Evolutionary conservation across 192 early-diverging fungal species (phyloP), one percentile per base, ranked within the genome.

Genomic region (Umbelopsis ramanniana): DNA sequence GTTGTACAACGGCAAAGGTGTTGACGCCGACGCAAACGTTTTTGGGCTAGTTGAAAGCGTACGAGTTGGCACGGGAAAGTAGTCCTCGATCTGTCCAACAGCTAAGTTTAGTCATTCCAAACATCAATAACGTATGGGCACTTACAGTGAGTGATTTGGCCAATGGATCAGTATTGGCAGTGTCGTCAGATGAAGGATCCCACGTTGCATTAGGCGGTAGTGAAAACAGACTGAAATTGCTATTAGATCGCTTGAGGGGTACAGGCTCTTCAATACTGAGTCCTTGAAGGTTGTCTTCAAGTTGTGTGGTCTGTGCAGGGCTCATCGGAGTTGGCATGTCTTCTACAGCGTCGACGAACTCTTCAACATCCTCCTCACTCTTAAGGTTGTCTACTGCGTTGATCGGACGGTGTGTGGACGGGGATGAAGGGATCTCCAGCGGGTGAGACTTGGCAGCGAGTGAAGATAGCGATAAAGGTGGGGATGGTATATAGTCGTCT

Each of bases 161-260:
- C 15, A 63, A 11, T 6, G 57, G 57, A 50, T 50, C 48, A 50
- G 5, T 21, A 26, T 29, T 63, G 12, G 12, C 11, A 3, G 57
- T 12, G 10, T 63, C 57, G 14, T 17, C 33, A 37, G 57, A 29
- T 35, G 26, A 10, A 0, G 10, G 26, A 1, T 63, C 57, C 57
- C 57, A 63, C 12, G 57, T 63, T 12, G 67, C 50, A 55, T 54
- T 68, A 1, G 67, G 46, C 2, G 72, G 67, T 23, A 68, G 26
- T 50, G 72, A 74, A 57, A 50, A 74, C 22, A 74, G 45, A 46
- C 66, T 74, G 5, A 68, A 47, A 52, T 63, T 73, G 47, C 72
- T 73, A 40, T 73, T 73, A 14, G 72, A 73, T 35, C 63, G 46
- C 15, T 22, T 45, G 0, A 73, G 57, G 50, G 46, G 57, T 19